A percentile compares a stretch with the other conserved stretches of the same genome.
phyloP scores from a whole-genome alignment of 1,284 basidiomycete species.

The Apiotrichum laibachii region DNA sequence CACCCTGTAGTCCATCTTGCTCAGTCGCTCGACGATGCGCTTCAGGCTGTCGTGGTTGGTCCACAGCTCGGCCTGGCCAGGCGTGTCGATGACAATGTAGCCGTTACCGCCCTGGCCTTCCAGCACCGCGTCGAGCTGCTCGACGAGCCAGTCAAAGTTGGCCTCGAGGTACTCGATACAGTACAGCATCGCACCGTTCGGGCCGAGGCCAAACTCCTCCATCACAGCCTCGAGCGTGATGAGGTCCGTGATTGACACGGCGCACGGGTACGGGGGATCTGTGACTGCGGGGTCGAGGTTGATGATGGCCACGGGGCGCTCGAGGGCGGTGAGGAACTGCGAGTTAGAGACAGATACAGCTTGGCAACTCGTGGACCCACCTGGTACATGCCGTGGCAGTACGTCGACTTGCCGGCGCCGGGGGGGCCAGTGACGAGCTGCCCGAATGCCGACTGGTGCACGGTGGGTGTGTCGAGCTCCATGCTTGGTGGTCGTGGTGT shows the following conservation, averaged over 20 bases:
- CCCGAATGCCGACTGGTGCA: slow-evolving; percentile 41
- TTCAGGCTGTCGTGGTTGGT: slow-evolving; percentile 91
- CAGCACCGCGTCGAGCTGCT: slow-evolving; percentile 61
- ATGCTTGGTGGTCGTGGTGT: slow-evolving; percentile 26
- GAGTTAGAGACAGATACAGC: neutral
- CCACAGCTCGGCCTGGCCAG: slow-evolving; percentile 95
- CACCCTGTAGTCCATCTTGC: slow-evolving; percentile 80
- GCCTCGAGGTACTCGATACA: slow-evolving; percentile 96
- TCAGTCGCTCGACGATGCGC: slow-evolving; percentile 68
- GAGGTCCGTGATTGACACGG: slow-evolving; percentile 78
- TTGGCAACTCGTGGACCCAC: slow-evolving; percentile 26
- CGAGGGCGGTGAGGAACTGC: slow-evolving; percentile 78
- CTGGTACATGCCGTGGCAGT: slow-evolving; percentile 89
- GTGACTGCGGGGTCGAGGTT: slow-evolving; percentile 93
- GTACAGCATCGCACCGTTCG: slow-evolving; percentile 95
- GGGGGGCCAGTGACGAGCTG: slow-evolving; percentile 82
- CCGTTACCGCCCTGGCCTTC: slow-evolving; percentile 42
- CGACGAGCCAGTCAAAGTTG: slow-evolving; percentile 92
- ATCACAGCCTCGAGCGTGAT: slow-evolving; percentile 88
- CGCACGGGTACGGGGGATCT: slow-evolving; percentile 87
- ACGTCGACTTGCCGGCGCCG: slow-evolving; percentile 90
- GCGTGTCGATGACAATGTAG: slow-evolving; percentile 93
- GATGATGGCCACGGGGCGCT: slow-evolving; percentile 80
- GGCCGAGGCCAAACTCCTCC: slow-evolving; percentile 80
- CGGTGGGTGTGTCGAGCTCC: neutral